Conservation (phyloP, 2,329 filamentous ascomycete genomes). For the Cadophora sp. region DNA sequence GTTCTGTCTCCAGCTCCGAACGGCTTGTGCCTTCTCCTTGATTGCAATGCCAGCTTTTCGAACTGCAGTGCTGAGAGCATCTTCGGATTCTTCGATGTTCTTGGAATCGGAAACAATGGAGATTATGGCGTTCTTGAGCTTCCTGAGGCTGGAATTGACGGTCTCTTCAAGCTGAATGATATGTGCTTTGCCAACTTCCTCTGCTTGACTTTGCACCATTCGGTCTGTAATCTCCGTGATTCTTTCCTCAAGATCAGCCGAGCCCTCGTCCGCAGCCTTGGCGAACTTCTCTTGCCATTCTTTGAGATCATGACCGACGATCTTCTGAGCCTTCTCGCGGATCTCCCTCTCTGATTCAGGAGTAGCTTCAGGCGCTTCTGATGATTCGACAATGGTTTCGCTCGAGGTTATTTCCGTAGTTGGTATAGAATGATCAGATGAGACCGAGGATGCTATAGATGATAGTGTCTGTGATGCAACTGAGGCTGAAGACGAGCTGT, state of each 20-base stretch:
- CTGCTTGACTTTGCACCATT: slow-evolving; percentile 69
- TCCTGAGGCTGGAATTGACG: slow-evolving; percentile 66
- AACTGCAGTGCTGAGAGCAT: slow-evolving; percentile 58
- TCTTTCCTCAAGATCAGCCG: slow-evolving; percentile 68
- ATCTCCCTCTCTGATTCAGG: slow-evolving; percentile 55
- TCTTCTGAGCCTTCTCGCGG: slow-evolving; percentile 65
- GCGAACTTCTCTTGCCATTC: slow-evolving; percentile 90
- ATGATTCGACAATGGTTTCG: slow-evolving; percentile 33
- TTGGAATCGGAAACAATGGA: slow-evolving; percentile 64
- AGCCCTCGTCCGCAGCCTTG: slow-evolving; percentile 82
- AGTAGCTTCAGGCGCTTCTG: slow-evolving; percentile 41
- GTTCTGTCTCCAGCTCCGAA: slow-evolving; percentile 66
- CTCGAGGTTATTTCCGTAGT: slow-evolving; percentile 20
- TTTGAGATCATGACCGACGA: slow-evolving; percentile 78
- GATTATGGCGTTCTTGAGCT: slow-evolving; percentile 72
- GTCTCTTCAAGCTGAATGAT: slow-evolving; percentile 72
- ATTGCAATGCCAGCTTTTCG: slow-evolving; percentile 65
- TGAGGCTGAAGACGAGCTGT: slow-evolving; percentile 46
- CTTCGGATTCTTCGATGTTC: slow-evolving; percentile 57
- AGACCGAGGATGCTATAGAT: slow-evolving; percentile 38
- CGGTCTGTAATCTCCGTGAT: slow-evolving; percentile 75
- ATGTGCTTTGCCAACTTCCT: slow-evolving; percentile 69
- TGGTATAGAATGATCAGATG: slow-evolving; percentile 35
- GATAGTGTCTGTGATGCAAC: slow-evolving; percentile 40
- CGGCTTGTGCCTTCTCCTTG: slow-evolving; percentile 67